Base-by-base conservation (phyloP, 2,329 filamentous ascomycete species). In the Chrysoporthe austroafricana region DNA sequence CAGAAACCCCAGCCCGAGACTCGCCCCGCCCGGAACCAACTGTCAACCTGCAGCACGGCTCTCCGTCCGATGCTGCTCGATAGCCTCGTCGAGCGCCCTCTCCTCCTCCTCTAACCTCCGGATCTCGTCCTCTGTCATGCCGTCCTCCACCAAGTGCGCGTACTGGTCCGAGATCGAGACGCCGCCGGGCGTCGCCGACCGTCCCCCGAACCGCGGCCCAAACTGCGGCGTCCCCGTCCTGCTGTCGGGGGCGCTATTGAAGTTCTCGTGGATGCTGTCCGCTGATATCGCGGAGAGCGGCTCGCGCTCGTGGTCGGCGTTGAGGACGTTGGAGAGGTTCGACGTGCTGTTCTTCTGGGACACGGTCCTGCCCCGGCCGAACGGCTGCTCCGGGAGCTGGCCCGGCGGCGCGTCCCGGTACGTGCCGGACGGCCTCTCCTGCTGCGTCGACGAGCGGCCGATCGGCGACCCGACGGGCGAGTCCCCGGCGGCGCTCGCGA, bases 101-200 rank as follows among this genome's bases (percentile, higher is more conserved):
- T 89, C 86, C 73, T 88, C 86, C 70, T 87, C 86, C 72, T 87
- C 85, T 54, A 88, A 71, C 70, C 83, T 75, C 63, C 81, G 78
- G 60, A 88, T 85, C 73, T 88, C 85, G 0, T 84, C 85, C 9
- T 79, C 78, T 60, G 86, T 87, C 86, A 88, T 88, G 62, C 85
- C 84, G n/a, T 87, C 85, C 72, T 88, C 86, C 4, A 87, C 83
- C 44, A 88, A 75, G 69, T 86, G 85, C 21, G 82, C 81, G 58
- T 85, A 83, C 39, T 77, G 77, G 26, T 76, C 73, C 8, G 77
- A 73, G 58, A 79, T 75, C 4, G 77, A 73, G 56, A 78, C 74
- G 63, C 75, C 77, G 67, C 74, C 75, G 1, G 74, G 75, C 32
- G 76, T 75, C 57, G 71, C 72, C 58, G 72, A 69, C 46, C 71